Base-by-base conservation (phyloP, 768 basidiomycete species). In the Trametes coccinea region DNA sequence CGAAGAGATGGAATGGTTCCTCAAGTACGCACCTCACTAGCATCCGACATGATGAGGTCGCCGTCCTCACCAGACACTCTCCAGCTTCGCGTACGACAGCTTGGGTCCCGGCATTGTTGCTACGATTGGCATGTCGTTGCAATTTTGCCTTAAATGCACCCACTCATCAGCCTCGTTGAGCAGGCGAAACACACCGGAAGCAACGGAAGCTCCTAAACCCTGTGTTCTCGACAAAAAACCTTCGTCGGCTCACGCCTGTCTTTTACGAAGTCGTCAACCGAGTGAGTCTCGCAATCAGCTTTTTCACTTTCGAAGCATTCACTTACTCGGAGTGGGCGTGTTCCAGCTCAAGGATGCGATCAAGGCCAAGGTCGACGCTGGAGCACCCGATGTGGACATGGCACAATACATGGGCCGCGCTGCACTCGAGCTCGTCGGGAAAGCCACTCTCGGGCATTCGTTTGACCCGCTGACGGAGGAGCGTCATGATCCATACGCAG, bases 401-500 rank as follows among this genome's bases (percentile, higher is more conserved):
- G 27, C 66, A 5, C 22, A 47, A 6, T 71, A 66, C 62, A 66
- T 67, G 65, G 59, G 61, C 16, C 70, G 70, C 14, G 60, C 66
- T 6, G 66, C 70, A 14, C 61, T 71, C 48, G 70, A 71, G 44
- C 39, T 67, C 4, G 61, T 67, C 11, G 70, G 66, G 13, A 65
- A 69, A 59, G 67, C 62, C 11, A 64, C 62, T 0, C 55, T 71
- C 9, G 70, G 70, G 7, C 66, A 67, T 45, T 69, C 67, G 2
- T 67, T 69, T 50, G 70, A 71, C 41, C 64, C 67, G 0, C 62
- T 71, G 3, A 54, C 48, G 2, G 62, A 58, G 27, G 61, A 65
- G 17, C 46, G 31, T 0, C 17, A 17, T 9, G 51, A 69, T 31
- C 61, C 63, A 9, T 73, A 70, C 34, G 67, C 64, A 6, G 52